Conservation (phyloP, 345 rosid genomes). For the Gossypium australe region DNA sequence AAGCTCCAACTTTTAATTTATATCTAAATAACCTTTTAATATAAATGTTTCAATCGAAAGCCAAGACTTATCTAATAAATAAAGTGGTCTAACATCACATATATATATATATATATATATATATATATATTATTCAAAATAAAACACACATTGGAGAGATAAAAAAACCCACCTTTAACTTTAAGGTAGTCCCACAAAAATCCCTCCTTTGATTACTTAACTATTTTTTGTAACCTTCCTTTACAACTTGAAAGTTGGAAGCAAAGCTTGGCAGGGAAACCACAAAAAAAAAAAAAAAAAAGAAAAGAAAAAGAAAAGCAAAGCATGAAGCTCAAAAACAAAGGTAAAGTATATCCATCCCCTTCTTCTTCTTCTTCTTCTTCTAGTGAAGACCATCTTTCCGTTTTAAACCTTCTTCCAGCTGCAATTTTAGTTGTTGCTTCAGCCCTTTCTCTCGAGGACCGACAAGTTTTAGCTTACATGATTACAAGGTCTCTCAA, state of each 20-base stretch:
- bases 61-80: no score
- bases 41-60: no score
- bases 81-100: no score
- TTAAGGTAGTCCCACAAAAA: background rate
- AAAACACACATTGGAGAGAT: no score
- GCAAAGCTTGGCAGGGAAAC: background rate
- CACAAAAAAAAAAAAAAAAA: no score
- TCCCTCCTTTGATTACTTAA: background rate
- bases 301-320: background rate
- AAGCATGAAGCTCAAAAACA: slow-evolving; percentile 69
- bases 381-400: slow-evolving; percentile 30
- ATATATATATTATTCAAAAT: no score
- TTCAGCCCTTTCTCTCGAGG: slow-evolving; percentile 58
- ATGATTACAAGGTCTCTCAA: slow-evolving; percentile 61
- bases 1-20: no score
- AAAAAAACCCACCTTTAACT: no score
- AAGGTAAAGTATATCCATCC: slow-evolving; percentile 83
- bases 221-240: no score
- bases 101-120: no score
- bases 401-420: slow-evolving; percentile 64
- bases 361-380: slow-evolving; percentile 24
- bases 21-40: no score
- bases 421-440: slow-evolving; percentile 63
- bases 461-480: slow-evolving; percentile 87
- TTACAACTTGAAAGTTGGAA: background rate